These are phyloP conservation scores for Verticillium isaacii DNA, from an alignment of 2,329 filamentous ascomycete species.

Conservation along the genomic window DNA sequence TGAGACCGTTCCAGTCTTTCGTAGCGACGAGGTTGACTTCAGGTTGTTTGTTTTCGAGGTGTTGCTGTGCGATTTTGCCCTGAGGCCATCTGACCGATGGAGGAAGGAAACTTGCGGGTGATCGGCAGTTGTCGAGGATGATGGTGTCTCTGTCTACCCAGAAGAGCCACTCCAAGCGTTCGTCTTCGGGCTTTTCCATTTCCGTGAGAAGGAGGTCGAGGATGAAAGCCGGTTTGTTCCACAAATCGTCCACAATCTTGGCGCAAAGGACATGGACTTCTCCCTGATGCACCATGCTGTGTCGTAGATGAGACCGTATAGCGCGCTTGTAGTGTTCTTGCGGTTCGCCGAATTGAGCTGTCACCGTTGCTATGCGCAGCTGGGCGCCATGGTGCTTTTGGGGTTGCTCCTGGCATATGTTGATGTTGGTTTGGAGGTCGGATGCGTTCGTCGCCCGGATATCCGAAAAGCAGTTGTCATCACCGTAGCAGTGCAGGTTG, in stretches of 20 bases:
- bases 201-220: constrained; percentile 21
- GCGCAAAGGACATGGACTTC: constrained; percentile 26
- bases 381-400: background rate
- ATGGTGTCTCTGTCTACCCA: constrained; percentile 18
- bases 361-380: constrained; percentile 6
- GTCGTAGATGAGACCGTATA: constrained; percentile 25
- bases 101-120: constrained; percentile 8
- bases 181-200: constrained; percentile 9
- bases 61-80: too few relatives aligned
- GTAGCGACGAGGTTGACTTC: constrained; percentile 8
- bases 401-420: background rate
- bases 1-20: constrained; percentile 14
- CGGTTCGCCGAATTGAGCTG: constrained; percentile 6
- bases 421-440: background rate
- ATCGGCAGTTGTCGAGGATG: constrained; percentile 13
- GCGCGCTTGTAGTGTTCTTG: constrained; percentile 15
- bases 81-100: background rate
- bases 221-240: constrained; percentile 34
- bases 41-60: background rate
- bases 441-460: background rate
- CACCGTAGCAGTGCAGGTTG: background rate
- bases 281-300: constrained; percentile 25
- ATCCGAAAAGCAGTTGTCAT: background rate
- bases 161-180: constrained; percentile 13
- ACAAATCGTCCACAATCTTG: constrained; percentile 22